These are phyloP conservation scores for Allomyces macrogynus DNA, from an alignment of 192 early-diverging fungal species.

Conservation along the genomic window DNA sequence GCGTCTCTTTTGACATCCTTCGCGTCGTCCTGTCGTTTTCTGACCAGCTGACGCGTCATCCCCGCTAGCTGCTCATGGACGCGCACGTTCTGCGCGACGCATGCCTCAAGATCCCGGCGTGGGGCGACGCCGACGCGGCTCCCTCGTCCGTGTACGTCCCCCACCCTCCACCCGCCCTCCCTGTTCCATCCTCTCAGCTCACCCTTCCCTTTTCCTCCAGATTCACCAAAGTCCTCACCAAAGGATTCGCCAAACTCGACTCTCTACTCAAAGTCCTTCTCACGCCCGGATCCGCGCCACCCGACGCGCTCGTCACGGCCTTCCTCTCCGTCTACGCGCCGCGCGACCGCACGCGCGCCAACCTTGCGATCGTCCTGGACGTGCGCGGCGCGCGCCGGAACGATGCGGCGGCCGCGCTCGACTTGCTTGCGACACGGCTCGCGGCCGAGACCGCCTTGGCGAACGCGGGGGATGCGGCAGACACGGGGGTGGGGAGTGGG, in stretches of 20 bases:
- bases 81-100: neutral
- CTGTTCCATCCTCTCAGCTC: too few relatives aligned
- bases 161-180: too few relatives aligned
- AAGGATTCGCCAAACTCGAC: neutral
- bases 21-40: neutral
- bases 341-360: neutral
- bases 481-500: too few relatives aligned
- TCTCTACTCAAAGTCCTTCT: neutral
- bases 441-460: too few relatives aligned
- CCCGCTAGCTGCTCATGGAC: neutral
- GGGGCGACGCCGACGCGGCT: neutral
- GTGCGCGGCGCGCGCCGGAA: too few relatives aligned
- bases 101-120: neutral
- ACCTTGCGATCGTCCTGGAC: neutral
- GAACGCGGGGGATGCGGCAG: too few relatives aligned
- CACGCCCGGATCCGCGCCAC: neutral
- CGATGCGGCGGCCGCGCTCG: too few relatives aligned
- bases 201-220: neutral
- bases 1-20: neutral
- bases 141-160: too few relatives aligned
- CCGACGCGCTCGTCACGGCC: conserved; percentile 2
- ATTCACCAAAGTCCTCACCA: neutral
- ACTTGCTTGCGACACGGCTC: too few relatives aligned
- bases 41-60: neutral
- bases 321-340: conserved; percentile 7